Base-by-base conservation (phyloP, 768 basidiomycete species). In the Termitomyces sp. region DNA sequence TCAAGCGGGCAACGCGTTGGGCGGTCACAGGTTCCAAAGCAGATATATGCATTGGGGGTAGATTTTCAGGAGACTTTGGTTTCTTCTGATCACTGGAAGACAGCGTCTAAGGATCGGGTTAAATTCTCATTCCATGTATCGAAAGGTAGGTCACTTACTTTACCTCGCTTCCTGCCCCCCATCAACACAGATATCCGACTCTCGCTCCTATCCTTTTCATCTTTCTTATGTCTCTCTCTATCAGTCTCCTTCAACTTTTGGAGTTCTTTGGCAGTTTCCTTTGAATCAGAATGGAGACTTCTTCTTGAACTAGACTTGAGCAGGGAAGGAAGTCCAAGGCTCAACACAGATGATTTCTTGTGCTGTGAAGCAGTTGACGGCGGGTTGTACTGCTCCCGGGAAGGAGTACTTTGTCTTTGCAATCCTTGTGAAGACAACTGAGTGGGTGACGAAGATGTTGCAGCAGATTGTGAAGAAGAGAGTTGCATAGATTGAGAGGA, bases 41-140 rank as follows among this genome's bases (percentile, higher is more conserved):
- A 34, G 88, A 78, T 67, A 96, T 90, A 67, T 95, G 93, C 84
- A 96, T 88, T 22, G 94, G 94, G 14, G 94, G 94, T 63, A 96
- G 73, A 66, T 79, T 81, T 58, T 88, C 81, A 46, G 86, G 81
- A 20, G 84, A 80, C 65, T 84, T 81, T 34, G 79, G 75, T 68
- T 91, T 92, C 69, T 87, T 86, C 50, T 89, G 82, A 62, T 94
- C 92, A 26, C 83, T 80, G 16, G 88, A 91, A 18, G 93, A 94
- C 47, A 92, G 69, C 13, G 92, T 95, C 94, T 94, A 68, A 41
- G 14, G 54, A 66, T 53, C 27, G 27, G 50, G 61, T 46, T 58
- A 32, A 56, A 44, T 51, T 41, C 34, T 41, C 9, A 54, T 10
- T 56, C 57, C 24, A n/a, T 53, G 47, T 32, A 36, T 37, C 37